Conservation (phyloP, 2,329 filamentous ascomycete genomes). For the Colletotrichum gloeosporioides region DNA sequence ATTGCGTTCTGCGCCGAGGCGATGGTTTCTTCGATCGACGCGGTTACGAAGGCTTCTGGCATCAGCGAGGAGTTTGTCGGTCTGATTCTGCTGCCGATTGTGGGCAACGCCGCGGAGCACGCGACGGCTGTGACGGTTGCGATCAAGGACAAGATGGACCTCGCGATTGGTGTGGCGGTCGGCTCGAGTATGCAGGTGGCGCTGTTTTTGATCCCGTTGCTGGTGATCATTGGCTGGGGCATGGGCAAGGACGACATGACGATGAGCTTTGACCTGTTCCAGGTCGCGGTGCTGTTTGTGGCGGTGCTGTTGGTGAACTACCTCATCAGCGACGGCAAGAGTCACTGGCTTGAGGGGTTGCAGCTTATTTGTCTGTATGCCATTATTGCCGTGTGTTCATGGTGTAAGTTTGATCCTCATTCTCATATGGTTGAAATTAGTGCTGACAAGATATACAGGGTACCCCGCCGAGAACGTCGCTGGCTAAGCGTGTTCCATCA, state of each 20-base stretch:
- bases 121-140: slow-evolving; percentile 82
- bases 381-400: slow-evolving; percentile 76
- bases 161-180: slow-evolving; percentile 81
- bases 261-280: slow-evolving; percentile 86
- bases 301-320: slow-evolving; percentile 87
- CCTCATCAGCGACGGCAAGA: slow-evolving; percentile 81
- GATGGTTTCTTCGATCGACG: slow-evolving; percentile 76
- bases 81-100: slow-evolving; percentile 80
- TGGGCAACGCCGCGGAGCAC: slow-evolving; percentile 85
- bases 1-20: slow-evolving; percentile 85
- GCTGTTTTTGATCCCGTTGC: slow-evolving; percentile 77
- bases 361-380: slow-evolving; percentile 78
- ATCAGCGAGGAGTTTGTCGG: slow-evolving; percentile 79
- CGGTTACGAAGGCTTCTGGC: slow-evolving; percentile 63
- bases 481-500: not conserved
- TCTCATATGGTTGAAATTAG: rapidly evolving
- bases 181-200: slow-evolving; percentile 83
- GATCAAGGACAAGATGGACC: slow-evolving; percentile 84
- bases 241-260: slow-evolving; percentile 77
- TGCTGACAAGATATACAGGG: not conserved
- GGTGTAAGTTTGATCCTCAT: slow-evolving; percentile 55
- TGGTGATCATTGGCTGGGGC: slow-evolving; percentile 81
- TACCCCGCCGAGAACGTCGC: slow-evolving; percentile 15
- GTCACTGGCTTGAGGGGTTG: slow-evolving; percentile 81
- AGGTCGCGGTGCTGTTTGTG: slow-evolving; percentile 85